phyloP scores from a whole-genome alignment of 1,284 basidiomycete species.

The Rhodotorula sp. region DNA sequence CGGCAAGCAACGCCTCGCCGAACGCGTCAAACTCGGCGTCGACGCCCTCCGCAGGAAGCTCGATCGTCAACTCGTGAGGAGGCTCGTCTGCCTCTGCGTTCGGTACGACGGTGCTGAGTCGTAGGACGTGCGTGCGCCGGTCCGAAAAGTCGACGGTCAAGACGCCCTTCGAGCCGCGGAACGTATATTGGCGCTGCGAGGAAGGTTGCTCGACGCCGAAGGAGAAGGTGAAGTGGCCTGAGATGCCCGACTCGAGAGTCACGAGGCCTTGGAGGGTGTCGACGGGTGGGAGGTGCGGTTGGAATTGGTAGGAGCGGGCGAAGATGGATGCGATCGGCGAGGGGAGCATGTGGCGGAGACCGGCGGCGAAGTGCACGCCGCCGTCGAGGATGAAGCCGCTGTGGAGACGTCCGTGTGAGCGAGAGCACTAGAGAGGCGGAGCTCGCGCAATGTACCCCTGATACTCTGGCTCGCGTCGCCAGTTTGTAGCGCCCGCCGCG shows the following conservation, averaged over 20 bases:
- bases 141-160: conserved; percentile 25
- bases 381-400: conserved; percentile 41
- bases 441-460: conserved; percentile 30
- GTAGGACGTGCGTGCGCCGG: conserved; percentile 1
- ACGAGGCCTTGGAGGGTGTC: conserved; percentile 35
- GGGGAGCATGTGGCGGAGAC: conserved; percentile 37
- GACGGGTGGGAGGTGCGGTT: conserved; percentile 36
- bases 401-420: not conserved
- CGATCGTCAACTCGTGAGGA: conserved; percentile 11
- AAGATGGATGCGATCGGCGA: conserved; percentile 24
- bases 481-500: conserved; percentile 13
- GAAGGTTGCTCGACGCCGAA: conserved; percentile 27
- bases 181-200: conserved; percentile 4
- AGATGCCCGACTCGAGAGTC: not conserved
- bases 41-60: conserved; percentile 19
- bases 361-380: conserved; percentile 43
- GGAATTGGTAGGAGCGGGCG: conserved; percentile 19
- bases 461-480: conserved; percentile 40
- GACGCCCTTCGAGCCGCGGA: conserved; percentile 20
- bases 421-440: not conserved
- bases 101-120: not conserved
- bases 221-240: conserved; percentile 29
- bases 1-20: conserved; percentile 8
- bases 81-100: not conserved
- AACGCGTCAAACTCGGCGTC: conserved; percentile 35